Evolutionary conservation across 106 monocot genomes (phyloP).

Genomic region (Platanthera zijinensis): DNA sequence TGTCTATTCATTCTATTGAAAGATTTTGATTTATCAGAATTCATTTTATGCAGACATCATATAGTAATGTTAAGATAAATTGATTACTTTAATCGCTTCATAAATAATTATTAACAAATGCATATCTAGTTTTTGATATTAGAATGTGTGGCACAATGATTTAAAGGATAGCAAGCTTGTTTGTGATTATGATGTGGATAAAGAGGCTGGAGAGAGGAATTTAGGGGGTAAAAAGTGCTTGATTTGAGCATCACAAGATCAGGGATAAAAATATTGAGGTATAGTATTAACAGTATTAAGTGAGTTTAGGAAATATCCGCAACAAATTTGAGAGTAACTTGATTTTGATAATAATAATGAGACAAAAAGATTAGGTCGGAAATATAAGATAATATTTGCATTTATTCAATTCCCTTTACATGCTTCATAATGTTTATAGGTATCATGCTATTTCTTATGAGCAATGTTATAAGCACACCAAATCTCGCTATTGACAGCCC

Average conservation of each 20-base stretch:
- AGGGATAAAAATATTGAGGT: background rate
- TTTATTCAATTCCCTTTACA: background rate
- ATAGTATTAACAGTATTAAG: background rate
- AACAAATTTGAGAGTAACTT: background rate
- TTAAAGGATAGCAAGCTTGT: background rate
- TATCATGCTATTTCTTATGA: no score
- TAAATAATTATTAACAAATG: background rate
- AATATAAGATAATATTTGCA: background rate
- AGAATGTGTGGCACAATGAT: background rate
- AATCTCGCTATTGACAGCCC: no score
- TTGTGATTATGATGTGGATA: background rate
- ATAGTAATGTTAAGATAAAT: background rate
- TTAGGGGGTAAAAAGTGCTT: background rate
- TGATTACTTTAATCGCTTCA: background rate
- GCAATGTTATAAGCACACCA: no score
- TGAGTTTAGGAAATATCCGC: background rate
- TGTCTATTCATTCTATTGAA: background rate
- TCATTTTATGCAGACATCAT: background rate
- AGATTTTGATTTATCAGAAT: background rate
- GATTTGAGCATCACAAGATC: background rate
- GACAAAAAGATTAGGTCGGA: background rate
- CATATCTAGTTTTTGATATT: background rate
- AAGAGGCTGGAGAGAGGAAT: background rate
- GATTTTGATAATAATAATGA: constrained; percentile 1
- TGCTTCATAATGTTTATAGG: background rate